Base-by-base conservation (phyloP, 2,329 filamentous ascomycete species). In the Periconia digitata region DNA sequence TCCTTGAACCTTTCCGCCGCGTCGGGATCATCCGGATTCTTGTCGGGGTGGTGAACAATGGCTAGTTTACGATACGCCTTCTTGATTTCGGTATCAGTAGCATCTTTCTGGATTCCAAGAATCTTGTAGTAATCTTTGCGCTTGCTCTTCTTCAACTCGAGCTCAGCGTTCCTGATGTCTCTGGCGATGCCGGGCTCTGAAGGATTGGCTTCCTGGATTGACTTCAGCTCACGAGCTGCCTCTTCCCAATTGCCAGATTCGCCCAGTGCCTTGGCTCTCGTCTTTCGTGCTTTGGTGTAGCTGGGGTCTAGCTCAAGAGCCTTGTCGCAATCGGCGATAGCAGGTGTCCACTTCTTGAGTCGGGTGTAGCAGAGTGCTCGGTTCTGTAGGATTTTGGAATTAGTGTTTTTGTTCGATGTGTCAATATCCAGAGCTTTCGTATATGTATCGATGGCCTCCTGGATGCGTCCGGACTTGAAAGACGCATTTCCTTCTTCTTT, bases 51-150 rank as follows among this genome's bases (percentile, higher is more conserved):
- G 70, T 96, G 89, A 56, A 92, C 80, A 60, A 99, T 92, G 47
- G 94, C 94, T 67, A 96, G 81, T 74, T 94, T 96, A 58, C 92
- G 85, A 78, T 99, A 99, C 1, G 92, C 94, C 77, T 92, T 92
- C 81, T 97, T 99, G 78, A 99, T 94, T 46, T 94, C 85, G 48
- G 79, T 79, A 18, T 95, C 90, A 35, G 82, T 83, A 32, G 91
- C 91, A 53, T 92, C 87, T 79, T 96, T 97, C 49, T 87, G 79
- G 8, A 99, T 77, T 6, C 86, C 89, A 44, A 99, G 84, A 58
- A 97, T 96, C 82, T 96, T 96, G 79, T 99, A 99, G 76, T 96
- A 97, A 68, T 99, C 94, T 75, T 99, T 99, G 53, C 94, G 83
- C 75, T 92, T 88, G 71, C 88, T 89, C 85, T 97, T 97, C 85